These are phyloP conservation scores for Ceratobasidium sp. DNA, from an alignment of 1,284 basidiomycete species.

Conservation along the genomic window DNA sequence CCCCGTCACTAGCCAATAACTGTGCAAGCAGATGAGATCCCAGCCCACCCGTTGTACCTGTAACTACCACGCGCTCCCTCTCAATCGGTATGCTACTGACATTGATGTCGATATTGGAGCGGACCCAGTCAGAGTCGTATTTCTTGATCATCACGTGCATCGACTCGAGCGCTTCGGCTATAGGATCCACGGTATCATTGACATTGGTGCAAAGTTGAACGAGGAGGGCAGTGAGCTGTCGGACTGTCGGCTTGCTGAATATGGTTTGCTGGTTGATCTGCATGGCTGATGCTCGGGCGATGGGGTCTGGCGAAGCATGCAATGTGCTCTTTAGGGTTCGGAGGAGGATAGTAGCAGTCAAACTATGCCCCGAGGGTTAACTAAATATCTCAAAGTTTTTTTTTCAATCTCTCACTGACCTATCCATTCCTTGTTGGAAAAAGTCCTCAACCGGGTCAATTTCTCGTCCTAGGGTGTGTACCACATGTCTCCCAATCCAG, in stretches of 20 bases:
- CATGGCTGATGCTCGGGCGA: neutral
- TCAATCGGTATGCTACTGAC: neutral
- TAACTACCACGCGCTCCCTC: constrained; percentile 47
- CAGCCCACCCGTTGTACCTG: constrained; percentile 50
- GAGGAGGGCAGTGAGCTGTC: neutral
- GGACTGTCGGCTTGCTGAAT: neutral
- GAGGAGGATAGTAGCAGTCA: constrained; percentile 11
- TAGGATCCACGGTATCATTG: neutral
- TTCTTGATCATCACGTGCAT: constrained; percentile 6
- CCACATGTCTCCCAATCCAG: neutral
- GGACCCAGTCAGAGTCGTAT: neutral
- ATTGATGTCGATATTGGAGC: neutral
- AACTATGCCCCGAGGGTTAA: neutral
- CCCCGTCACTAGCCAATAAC: constrained; percentile 39
- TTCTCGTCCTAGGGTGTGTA: neutral
- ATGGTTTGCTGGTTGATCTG: constrained; percentile 5
- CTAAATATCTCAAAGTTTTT: neutral
- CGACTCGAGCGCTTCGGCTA: neutral
- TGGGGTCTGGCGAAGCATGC: neutral
- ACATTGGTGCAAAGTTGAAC: neutral
- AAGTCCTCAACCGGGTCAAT: neutral
- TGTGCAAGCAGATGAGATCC: constrained; percentile 46
- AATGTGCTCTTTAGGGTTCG: neutral
- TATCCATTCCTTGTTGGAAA: constrained; percentile 33
- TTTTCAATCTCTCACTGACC: neutral